These are phyloP conservation scores for Candida parachauliodes DNA, from an alignment of 805 yeast genomes.

Conservation along the genomic window DNA sequence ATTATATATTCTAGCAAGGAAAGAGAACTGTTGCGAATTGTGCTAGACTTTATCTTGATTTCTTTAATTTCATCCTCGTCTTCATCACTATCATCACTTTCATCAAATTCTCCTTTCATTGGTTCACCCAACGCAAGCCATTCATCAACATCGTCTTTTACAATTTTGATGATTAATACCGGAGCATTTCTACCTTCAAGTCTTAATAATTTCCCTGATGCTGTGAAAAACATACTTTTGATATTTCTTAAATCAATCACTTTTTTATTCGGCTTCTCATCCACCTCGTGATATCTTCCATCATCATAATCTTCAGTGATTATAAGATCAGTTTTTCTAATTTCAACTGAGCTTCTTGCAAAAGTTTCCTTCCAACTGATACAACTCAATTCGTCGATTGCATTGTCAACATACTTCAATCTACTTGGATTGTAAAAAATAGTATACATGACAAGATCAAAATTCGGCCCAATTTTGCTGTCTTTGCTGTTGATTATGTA, in stretches of 20 bases:
- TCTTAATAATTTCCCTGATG: constrained; percentile 62
- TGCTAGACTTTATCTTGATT: constrained; percentile 13
- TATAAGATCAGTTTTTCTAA: constrained; percentile 30
- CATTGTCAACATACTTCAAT: constrained; percentile 26
- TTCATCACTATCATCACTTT: constrained; percentile 23
- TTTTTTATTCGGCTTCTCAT: constrained; percentile 34
- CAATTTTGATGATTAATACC: constrained; percentile 58
- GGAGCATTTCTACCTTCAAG: constrained; percentile 62
- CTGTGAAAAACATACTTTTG: constrained; percentile 58
- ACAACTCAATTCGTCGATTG: constrained; percentile 26
- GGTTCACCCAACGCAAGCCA: constrained; percentile 54
- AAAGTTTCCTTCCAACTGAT: constrained; percentile 73
- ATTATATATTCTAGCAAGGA: constrained; percentile 63
- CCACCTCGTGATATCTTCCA: constrained; percentile 66
- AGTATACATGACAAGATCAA: constrained; percentile 55
- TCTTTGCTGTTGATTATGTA: constrained; percentile 20
- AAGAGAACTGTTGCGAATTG: constrained; percentile 30
- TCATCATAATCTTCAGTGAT: constrained; percentile 63
- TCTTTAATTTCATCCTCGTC: constrained; percentile 25
- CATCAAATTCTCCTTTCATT: constrained; percentile 16
- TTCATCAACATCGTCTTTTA: constrained; percentile 20
- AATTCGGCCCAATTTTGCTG: constrained; percentile 54
- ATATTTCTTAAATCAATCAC: constrained; percentile 39
- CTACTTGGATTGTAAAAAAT: constrained; percentile 58
- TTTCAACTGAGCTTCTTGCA: constrained; percentile 49